Evolutionary conservation across 2,329 filamentous ascomycete genomes (phyloP), one percentile per base, ranked within the genome.

Genomic region (Lecanicillium sp.): DNA sequence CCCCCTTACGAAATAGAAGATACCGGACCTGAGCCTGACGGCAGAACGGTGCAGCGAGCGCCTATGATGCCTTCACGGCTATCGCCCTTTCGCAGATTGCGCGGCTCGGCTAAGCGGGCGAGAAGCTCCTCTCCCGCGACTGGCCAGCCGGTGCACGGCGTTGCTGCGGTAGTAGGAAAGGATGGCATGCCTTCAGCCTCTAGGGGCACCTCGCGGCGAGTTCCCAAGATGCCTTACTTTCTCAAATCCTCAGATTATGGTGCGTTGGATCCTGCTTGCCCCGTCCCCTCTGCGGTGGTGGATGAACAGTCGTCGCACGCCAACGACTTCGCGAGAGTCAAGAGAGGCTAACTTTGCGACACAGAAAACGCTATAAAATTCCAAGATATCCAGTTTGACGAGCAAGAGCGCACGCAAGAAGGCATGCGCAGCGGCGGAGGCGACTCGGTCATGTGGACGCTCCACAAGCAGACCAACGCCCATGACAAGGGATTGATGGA

Each of bases 401-500:
- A 79, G 52, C 66, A 70, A 32, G 55, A 65, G 17, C 69, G 74
- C 29, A 42, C 70, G 6, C 51, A 62, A 19, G 62, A 62, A 38
- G 60, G 64, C 17, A 40, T 53, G 9, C 55, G 58, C 39, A 65
- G 67, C 54, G 55, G 60, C 11, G 43, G 38, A 31, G 46, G 53
- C 17, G 42, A 51, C 7, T 52, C 60, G 17, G 52, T 47, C 37
- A 58, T 48, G 46, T 66, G 62, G 62, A 49, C 50, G 6, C 49
- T 51, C 17, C 62, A 55, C 40, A 59, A 59, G 41, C 61, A 62
- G 36, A 43, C 49, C 10, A 57, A 63, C 27, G 40, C 37, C 5
- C 47, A 50, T 28, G 46, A 50, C 37, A 54, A 52, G 43, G 51
- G 49, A 32, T 42, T 48, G 20, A 64, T 90, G 49, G 94, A 97